Percentiles rank a stretch among this genome's conserved stretches.
phyloP scores from a whole-genome alignment of 345 rosid species.

The Gossypium anomalum region DNA sequence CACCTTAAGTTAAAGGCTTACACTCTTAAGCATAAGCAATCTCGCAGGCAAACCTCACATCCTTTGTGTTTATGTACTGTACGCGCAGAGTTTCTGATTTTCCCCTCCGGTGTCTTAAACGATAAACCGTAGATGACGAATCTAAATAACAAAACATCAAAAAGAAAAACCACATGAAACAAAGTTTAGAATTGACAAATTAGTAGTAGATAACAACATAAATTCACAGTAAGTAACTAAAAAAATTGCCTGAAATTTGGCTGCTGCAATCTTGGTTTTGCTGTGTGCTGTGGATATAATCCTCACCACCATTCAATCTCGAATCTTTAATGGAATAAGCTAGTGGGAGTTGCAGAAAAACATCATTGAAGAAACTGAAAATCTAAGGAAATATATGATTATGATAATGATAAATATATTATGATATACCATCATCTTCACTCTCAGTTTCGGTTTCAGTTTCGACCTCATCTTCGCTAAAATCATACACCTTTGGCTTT shows the following conservation, averaged over 20 bases:
- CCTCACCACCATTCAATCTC: constrained; percentile 23
- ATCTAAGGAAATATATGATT: background rate
- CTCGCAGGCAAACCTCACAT: constrained; percentile 63
- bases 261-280: constrained; percentile 30
- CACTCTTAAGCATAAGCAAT: background rate
- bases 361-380: constrained; percentile 14
- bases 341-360: constrained; percentile 23
- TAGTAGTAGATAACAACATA: background rate
- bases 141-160: constrained; percentile 33
- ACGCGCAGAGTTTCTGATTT: constrained; percentile 87
- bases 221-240: background rate
- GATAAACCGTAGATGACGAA: constrained; percentile 39
- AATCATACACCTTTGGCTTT: constrained; percentile 71
- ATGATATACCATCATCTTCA: constrained; percentile 71
- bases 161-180: constrained; percentile 10
- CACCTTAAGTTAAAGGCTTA: background rate
- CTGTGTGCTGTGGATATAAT: constrained; percentile 17
- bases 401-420: background rate
- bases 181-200: background rate
- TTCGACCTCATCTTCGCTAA: constrained; percentile 91
- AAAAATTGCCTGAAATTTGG: constrained; percentile 53
- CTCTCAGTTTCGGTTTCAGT: constrained; percentile 91
- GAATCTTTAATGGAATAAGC: constrained; percentile 53
- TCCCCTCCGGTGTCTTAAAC: constrained; percentile 69
- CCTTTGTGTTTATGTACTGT: constrained; percentile 90